These are phyloP conservation scores for Rhizoclosmatium globosum DNA, from an alignment of 192 early-diverging fungal species.

Conservation along the genomic window DNA sequence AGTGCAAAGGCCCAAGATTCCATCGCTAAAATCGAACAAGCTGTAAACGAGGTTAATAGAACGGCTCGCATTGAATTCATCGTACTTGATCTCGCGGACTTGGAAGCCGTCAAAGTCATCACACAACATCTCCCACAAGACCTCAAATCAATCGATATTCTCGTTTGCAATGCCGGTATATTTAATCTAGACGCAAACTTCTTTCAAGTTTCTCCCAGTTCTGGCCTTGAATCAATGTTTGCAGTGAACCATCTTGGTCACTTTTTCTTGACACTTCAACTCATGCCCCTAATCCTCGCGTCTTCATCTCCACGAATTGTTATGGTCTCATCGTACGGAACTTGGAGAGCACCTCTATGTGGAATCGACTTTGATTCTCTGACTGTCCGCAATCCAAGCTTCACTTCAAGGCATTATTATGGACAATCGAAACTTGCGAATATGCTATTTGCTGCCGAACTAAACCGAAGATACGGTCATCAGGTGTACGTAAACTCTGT, in stretches of 20 bases:
- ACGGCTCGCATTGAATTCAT: constrained; percentile 46
- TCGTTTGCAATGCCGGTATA: constrained; percentile 34
- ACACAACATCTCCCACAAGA: not conserved
- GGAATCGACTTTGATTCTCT: constrained; percentile 33
- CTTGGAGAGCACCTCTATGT: not conserved
- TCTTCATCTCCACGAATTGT: constrained; percentile 28
- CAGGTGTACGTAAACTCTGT: constrained; percentile 53
- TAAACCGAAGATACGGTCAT: constrained; percentile 33
- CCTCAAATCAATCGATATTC: not conserved
- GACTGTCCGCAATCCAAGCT: not conserved
- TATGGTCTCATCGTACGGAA: constrained; percentile 32
- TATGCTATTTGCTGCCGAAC: constrained; percentile 15
- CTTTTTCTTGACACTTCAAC: constrained; percentile 33
- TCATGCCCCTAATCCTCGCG: constrained; percentile 31
- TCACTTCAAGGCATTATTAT: not conserved
- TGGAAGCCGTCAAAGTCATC: constrained; percentile 4
- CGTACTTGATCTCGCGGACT: constrained; percentile 46
- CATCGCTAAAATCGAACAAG: constrained; percentile 33
- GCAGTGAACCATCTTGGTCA: constrained; percentile 44
- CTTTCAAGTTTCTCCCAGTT: not conserved
- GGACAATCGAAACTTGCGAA: not conserved
- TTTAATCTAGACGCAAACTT: constrained; percentile 45
- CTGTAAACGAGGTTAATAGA: not conserved
- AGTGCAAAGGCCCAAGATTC: constrained; percentile 23
- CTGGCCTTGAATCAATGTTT: constrained; percentile 37